Evolutionary conservation across 2,329 filamentous ascomycete genomes (phyloP).

Genomic region (Fusarium pininemorale): DNA sequence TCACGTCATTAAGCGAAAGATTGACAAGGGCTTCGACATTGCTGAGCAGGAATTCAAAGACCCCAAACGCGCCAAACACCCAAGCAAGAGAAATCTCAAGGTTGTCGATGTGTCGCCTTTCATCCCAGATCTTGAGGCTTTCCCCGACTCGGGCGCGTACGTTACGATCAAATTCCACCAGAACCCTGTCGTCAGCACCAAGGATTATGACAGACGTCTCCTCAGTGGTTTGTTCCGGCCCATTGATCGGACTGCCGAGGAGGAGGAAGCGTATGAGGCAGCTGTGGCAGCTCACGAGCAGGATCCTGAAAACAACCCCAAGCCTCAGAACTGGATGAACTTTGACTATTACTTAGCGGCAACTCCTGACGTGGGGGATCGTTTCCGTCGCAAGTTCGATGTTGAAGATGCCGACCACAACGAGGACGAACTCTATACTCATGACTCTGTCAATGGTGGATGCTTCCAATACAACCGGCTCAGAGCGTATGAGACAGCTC

Average conservation of each 20-base stretch:
- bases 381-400: slow-evolving; percentile 70
- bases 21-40: slow-evolving; percentile 67
- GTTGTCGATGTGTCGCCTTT: slow-evolving; percentile 69
- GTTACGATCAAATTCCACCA: slow-evolving; percentile 75
- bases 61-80: slow-evolving; percentile 64
- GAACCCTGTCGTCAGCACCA: slow-evolving; percentile 65
- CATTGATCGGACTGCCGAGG: slow-evolving; percentile 63
- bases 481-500: slow-evolving; percentile 71
- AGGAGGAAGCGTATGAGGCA: slow-evolving; percentile 61
- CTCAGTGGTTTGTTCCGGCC: slow-evolving; percentile 70
- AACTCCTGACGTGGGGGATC: slow-evolving; percentile 55
- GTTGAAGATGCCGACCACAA: slow-evolving; percentile 64
- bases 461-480: slow-evolving; percentile 70
- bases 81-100: slow-evolving; percentile 65
- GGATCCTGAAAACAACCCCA: slow-evolving; percentile 65
- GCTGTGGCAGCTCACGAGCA: slow-evolving; percentile 63
- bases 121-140: slow-evolving; percentile 73
- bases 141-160: slow-evolving; percentile 75
- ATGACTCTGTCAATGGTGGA: slow-evolving; percentile 55
- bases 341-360: slow-evolving; percentile 74
- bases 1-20: slow-evolving; percentile 74
- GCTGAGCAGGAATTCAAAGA: slow-evolving; percentile 65
- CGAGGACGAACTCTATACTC: slow-evolving; percentile 64
- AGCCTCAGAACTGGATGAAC: slow-evolving; percentile 67
- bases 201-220: slow-evolving; percentile 67